Conservation (phyloP, 345 rosid genomes). For the Moricandia moricandioides region DNA sequence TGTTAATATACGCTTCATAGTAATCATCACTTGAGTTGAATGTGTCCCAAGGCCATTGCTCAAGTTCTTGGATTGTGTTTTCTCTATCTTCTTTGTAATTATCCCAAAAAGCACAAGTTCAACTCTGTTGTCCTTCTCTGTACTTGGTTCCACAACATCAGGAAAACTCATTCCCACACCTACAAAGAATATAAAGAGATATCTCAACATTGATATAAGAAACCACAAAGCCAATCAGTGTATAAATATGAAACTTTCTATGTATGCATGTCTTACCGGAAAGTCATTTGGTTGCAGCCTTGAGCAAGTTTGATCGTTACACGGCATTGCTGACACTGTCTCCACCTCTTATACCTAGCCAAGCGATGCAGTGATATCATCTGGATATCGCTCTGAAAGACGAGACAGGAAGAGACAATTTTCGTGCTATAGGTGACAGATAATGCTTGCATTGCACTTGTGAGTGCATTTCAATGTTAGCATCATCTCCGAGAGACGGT, state of each 20-base stretch:
- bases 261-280: conserved; percentile 54
- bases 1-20: too few relatives aligned
- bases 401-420: conserved; percentile 60
- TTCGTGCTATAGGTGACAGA: conserved; percentile 61
- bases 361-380: conserved; percentile 79
- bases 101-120: too few relatives aligned
- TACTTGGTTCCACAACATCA: too few relatives aligned
- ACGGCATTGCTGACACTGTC: conserved; percentile 83
- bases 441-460: conserved; percentile 74
- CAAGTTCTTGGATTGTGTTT: too few relatives aligned
- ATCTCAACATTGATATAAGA: too few relatives aligned
- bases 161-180: too few relatives aligned
- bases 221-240: too few relatives aligned
- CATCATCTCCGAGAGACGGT: conserved; percentile 70
- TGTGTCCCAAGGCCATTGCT: too few relatives aligned
- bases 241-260: background rate
- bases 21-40: too few relatives aligned
- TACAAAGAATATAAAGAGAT: too few relatives aligned
- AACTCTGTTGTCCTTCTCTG: too few relatives aligned
- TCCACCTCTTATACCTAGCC: conserved; percentile 80
- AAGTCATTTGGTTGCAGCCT: conserved; percentile 96
- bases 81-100: too few relatives aligned
- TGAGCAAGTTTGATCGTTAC: conserved; percentile 87
- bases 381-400: conserved; percentile 68
- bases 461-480: conserved; percentile 75